Percentiles rank a stretch among this genome's conserved stretches.
These are phyloP conservation scores for Gossypium gossypioides DNA, from an alignment of 441 rosid species.

Conservation along the genomic window DNA sequence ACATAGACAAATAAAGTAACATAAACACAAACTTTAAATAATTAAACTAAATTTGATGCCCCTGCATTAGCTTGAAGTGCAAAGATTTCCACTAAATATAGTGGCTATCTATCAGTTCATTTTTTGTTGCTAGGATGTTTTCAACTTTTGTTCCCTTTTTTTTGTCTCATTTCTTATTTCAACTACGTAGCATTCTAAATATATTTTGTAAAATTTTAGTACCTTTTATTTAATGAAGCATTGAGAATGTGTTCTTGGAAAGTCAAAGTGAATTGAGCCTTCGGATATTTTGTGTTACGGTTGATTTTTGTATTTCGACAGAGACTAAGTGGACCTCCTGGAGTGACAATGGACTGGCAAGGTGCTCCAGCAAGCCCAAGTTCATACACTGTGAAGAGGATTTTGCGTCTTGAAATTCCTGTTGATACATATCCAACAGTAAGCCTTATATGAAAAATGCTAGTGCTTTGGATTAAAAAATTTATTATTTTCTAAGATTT, in stretches of 20 bases:
- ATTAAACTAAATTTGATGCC: too few species aligned
- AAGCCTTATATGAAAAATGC: conserved; percentile 18
- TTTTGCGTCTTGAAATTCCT: conserved; percentile 93
- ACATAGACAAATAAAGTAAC: too few species aligned
- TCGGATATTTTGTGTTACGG: background rate
- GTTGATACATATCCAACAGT: conserved; percentile 76
- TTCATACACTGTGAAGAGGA: conserved; percentile 79
- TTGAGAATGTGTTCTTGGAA: background rate
- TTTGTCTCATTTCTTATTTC: background rate
- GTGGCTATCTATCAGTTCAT: background rate
- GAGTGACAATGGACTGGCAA: conserved; percentile 99
- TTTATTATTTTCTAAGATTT: background rate
- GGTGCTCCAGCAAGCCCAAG: conserved; percentile 90
- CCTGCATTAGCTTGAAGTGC: background rate
- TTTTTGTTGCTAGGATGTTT: background rate
- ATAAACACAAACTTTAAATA: too few species aligned
- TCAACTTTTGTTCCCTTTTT: background rate
- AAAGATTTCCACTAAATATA: background rate
- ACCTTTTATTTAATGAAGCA: background rate
- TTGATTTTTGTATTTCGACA: conserved; percentile 22
- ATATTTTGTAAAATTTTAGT: background rate
- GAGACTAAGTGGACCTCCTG: conserved; percentile 74
- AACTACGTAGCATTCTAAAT: background rate
- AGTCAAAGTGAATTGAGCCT: background rate
- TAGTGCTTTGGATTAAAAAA: background rate